Evolutionary conservation across 495 filamentous ascomycete species (phyloP).

Genomic region (Lasiosphaeriaceae sp.): DNA sequence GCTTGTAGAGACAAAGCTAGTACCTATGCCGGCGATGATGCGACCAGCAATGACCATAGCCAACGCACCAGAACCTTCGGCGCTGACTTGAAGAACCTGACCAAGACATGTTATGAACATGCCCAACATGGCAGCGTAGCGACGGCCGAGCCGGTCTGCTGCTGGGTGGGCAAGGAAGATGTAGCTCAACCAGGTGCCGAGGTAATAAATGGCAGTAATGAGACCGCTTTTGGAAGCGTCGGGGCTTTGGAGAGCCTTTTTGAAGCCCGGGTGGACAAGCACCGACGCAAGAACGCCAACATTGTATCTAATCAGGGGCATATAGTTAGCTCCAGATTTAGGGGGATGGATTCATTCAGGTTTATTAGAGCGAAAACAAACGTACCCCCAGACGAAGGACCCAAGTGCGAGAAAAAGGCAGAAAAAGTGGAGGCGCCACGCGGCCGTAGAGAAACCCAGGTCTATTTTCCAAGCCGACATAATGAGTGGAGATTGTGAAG

Average conservation of each 20-base stretch:
- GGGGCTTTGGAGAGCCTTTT: constrained; percentile 38
- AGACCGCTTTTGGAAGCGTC: constrained; percentile 42
- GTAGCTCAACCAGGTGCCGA: constrained; percentile 54
- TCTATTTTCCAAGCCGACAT: background rate
- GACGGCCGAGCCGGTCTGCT: constrained; percentile 47
- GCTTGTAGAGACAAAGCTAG: constrained; percentile 50
- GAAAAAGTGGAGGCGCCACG: constrained; percentile 41
- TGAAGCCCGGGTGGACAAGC: constrained; percentile 51
- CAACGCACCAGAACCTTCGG: constrained; percentile 36
- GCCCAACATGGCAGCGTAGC: constrained; percentile 46
- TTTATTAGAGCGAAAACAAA: too few relatives aligned
- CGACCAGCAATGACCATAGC: constrained; percentile 52
- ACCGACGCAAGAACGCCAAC: constrained; percentile 55
- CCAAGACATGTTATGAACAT: constrained; percentile 44
- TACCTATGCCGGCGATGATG: constrained; percentile 49
- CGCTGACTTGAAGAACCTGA: constrained; percentile 41
- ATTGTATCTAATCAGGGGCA: constrained; percentile 47
- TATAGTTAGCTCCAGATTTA: background rate
- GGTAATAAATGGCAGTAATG: constrained; percentile 55
- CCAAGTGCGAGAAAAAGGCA: constrained; percentile 54
- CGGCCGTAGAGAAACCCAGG: constrained; percentile 29
- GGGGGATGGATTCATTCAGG: too few relatives aligned
- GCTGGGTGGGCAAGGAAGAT: constrained; percentile 47
- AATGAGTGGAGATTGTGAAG: too few relatives aligned
- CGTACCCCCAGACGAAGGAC: constrained; percentile 57